Evolutionary conservation across 1,284 basidiomycete genomes (phyloP), one percentile per base, ranked within the genome.

Genomic region (Boletus mariae): DNA sequence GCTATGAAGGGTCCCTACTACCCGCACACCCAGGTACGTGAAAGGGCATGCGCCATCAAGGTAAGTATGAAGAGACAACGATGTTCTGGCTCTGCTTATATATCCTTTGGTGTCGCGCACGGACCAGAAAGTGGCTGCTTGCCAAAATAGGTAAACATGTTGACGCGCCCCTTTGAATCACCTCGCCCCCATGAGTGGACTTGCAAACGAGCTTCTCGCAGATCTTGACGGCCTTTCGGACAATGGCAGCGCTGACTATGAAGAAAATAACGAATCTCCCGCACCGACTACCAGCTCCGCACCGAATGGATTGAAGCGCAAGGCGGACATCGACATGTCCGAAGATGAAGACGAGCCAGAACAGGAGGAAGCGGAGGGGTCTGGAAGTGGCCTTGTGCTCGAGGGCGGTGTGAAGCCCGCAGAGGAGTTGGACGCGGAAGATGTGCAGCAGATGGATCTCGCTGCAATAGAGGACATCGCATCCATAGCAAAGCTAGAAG

Each of bases 401-500:
- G 87, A 92, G 60, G 95, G 94, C 5, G 96, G 96, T 5, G 78
- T 96, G 3, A 84, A 84, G 59, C 96, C 96, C 8, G 91, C 95
- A 8, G 94, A 97, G 26, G 94, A 98, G 71, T 76, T 98, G 42
- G 93, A 97, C 67, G 85, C 80, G 37, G 94, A 94, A 58, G 93
- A 95, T 53, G 95, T 98, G 29, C 87, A 95, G 65, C 81, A 84
- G 61, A 94, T 97, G 86, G 92, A 98, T 64, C 74, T 99, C 42
- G 83, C 84, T 9, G 77, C 73, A 34, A 81, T 98, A 32, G 87
- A 88, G 62, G 92, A 95, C 69, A 91, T 98, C 15, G 75, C 77
- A 52, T 90, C 86, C 60, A 85, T 99, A 47, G 93, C 95, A 4
- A 93, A 90, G 69, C 77, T 99, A n/a, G 84, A 94, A 51, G 84